These are phyloP conservation scores for Fusarium metavorans DNA, from an alignment of 2,329 filamentous ascomycete species.

Conservation along the genomic window DNA sequence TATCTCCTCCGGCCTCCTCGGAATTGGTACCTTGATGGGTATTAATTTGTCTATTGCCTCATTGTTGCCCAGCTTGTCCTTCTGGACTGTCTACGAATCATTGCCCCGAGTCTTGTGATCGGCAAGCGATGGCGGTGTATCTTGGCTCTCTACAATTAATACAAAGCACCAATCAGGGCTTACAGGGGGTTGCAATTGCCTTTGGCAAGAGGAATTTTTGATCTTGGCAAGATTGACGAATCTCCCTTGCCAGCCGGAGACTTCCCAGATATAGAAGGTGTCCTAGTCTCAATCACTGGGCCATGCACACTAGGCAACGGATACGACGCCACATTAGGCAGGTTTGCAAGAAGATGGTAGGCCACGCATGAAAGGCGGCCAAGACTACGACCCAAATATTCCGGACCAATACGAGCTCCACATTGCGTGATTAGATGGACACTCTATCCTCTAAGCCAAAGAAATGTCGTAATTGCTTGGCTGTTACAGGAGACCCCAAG, in stretches of 20 bases:
- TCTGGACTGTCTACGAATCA: background rate
- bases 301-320: background rate
- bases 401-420: background rate
- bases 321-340: background rate
- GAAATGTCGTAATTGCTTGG: constrained; percentile 1
- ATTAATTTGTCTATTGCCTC: background rate
- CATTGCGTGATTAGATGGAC: background rate
- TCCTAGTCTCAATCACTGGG: background rate
- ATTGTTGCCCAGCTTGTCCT: background rate
- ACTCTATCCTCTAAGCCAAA: background rate
- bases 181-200: background rate
- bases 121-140: background rate
- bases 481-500: background rate
- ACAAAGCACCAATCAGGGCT: constrained; percentile 6
- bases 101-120: background rate
- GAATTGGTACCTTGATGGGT: background rate
- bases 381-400: background rate
- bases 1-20: background rate
- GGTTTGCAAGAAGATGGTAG: background rate
- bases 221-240: constrained; percentile 27
- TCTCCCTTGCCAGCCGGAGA: constrained; percentile 4
- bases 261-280: constrained; percentile 31
- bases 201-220: background rate
- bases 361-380: background rate
- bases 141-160: background rate